Base-by-base conservation (phyloP, 164 flowering plant genomes). In the Protea cynaroides region DNA sequence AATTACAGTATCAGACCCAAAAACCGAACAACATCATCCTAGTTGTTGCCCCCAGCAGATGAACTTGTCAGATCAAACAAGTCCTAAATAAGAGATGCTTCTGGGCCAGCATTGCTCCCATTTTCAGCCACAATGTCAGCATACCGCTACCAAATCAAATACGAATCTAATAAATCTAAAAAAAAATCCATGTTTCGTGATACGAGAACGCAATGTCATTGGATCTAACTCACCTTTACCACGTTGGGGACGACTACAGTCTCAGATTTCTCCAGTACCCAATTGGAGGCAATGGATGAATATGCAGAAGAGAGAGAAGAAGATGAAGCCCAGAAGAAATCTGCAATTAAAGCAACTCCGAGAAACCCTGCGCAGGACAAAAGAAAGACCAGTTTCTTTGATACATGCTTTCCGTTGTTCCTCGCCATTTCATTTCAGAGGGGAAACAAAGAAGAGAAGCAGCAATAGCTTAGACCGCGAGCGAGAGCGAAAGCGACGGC, bases 241-340 rank as follows among this genome's bases (percentile, higher is more conserved):
- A 52, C 24, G 18, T 60, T 52, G 17, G 77, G 73, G 1, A 58
- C 8, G 37, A 71, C 40, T 9, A 47, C 12, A 8, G 21, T 29
- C 23, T 19, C 43, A 7, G 76, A 38, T 58, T 54, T 66, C 10
- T 71, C 65, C 8, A 52, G 59, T 10, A 53, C 64, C 76, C 72
- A 73, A 59, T 62, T 74, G 4, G 78, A 66, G 0, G 74, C 21
- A 5, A 68, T 23, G 9, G 72, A 67, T 3, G 59, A 14, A 40
- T 68, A 73, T 0, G 71, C 46, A 36, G 70, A 43, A 58, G 78
- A 60, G 10, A 72, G 18, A 13, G 80, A 75, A 3, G 80, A 76
- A 61, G 86, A 81, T 25, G 84, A 82, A 23, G 87, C 82, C 87
- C 87, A 87, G 23, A 80, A 40, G 43, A 72, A 64, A 77, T 82